These are phyloP conservation scores for Penicillium polonicum DNA, from an alignment of 2,329 filamentous ascomycete species.

Conservation along the genomic window DNA sequence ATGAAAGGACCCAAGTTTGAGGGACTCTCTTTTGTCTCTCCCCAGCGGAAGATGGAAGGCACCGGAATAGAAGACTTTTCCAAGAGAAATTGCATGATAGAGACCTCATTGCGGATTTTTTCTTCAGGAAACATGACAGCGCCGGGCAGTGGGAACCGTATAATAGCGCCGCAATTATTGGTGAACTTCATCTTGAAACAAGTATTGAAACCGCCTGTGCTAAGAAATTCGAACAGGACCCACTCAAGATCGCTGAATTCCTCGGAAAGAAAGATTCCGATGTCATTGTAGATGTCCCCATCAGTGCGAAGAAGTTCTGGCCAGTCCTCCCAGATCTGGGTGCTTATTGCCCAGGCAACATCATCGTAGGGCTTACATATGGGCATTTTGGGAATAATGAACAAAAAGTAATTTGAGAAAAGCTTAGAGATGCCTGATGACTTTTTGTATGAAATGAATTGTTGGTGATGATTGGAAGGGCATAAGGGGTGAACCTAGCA, in stretches of 20 bases:
- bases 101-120: slow-evolving; percentile 21
- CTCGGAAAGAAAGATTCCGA: not conserved
- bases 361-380: too few relatives aligned
- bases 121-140: slow-evolving; percentile 26
- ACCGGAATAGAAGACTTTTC: slow-evolving; percentile 10
- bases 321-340: too few relatives aligned
- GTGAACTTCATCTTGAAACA: slow-evolving; percentile 23
- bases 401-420: too few relatives aligned
- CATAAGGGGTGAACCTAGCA: too few relatives aligned
- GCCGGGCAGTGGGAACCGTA: slow-evolving; percentile 23
- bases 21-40: not conserved
- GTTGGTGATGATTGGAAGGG: too few relatives aligned
- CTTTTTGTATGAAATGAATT: too few relatives aligned
- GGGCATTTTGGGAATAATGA: too few relatives aligned
- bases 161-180: slow-evolving; percentile 13
- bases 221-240: not conserved
- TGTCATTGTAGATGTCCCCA: not conserved
- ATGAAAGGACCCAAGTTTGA: not conserved
- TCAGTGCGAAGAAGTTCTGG: too few relatives aligned
- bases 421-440: too few relatives aligned
- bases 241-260: not conserved
- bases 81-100: slow-evolving; percentile 8
- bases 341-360: too few relatives aligned
- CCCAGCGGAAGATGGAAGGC: not conserved
- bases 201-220: slow-evolving; percentile 25